Evolutionary conservation across 768 basidiomycete genomes (phyloP), one percentile per base, ranked within the genome.

Genomic region (Leccinum uliginosum): DNA sequence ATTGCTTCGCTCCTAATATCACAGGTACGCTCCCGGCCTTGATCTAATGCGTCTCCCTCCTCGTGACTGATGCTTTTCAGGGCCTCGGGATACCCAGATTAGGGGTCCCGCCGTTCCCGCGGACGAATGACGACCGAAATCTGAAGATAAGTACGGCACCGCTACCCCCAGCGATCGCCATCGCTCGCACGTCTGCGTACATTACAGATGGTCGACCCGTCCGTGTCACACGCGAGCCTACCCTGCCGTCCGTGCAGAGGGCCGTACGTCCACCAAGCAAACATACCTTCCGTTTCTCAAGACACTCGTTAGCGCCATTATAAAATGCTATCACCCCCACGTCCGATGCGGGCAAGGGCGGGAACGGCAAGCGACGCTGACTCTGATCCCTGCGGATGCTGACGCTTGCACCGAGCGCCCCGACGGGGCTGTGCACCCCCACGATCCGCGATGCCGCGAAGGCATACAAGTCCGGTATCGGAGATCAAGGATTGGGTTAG

Each of bases 61-160:
- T 29, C 27, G 27, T 29, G 27, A 12, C 43, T 29, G 27, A 29
- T 29, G 23, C 29, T 32, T n/a, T 53, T 6, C 61, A 91, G 91
- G 91, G 90, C 63, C 77, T 94, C 53, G 83, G 88, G 63, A 88
- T 93, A 61, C 91, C 92, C 17, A 88, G 88, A 65, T 95, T 95
- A 60, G 89, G 91, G 79, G 86, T 61, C 56, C 81, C 61, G 12
- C 49, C 17, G 12, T 29, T 34, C 23, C n/a, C 21, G 6, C 45
- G n/a, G 6, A 21, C 9, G 27, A 8, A 45, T 9, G 34, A 23
- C 46, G 8, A 19, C 40, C 67, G 50, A 66, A 21, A 12, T 40
- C n/a, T 15, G 12, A 15, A 50, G 27, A 29, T 52, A 87, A 86
- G 59, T 93, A 91, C 65, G 82, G 89, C 3, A 86, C 0, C 83